A percentile compares a stretch with the other conserved stretches of the same genome.
Conservation (phyloP, 768 basidiomycete species). For the Pulveroboletus frians region DNA sequence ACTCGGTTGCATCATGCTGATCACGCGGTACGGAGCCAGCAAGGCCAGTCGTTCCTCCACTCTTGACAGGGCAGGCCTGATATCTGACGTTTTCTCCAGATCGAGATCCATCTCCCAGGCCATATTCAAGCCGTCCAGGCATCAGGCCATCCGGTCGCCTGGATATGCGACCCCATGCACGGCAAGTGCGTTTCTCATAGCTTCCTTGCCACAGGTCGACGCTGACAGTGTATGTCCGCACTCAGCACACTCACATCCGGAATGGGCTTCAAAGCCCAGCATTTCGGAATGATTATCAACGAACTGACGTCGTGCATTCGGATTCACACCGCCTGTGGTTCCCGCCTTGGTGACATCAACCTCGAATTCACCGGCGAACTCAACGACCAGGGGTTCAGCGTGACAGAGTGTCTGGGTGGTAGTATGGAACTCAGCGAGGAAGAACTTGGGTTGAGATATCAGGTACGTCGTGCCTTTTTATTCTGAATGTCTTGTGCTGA, state of each 20-base stretch:
- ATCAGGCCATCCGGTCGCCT: conserved; percentile 82
- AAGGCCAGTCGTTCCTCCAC: conserved; percentile 47
- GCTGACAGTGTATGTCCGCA: background rate
- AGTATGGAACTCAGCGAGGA: conserved; percentile 93
- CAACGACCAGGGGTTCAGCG: conserved; percentile 85
- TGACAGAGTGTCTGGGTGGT: conserved; percentile 95
- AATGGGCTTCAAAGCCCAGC: conserved; percentile 81
- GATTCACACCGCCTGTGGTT: conserved; percentile 71
- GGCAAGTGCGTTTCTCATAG: conserved; percentile 68
- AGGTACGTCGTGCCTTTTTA: conserved; percentile 40
- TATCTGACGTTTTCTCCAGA: conserved; percentile 37
- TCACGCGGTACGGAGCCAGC: conserved; percentile 87
- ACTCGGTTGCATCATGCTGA: conserved; percentile 78
- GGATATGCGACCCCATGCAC: conserved; percentile 98
- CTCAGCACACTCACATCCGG: conserved; percentile 76
- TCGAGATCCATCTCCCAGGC: conserved; percentile 64
- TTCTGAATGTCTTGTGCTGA: background rate
- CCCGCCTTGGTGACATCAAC: conserved; percentile 77
- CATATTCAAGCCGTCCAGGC: conserved; percentile 80
- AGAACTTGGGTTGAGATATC: conserved; percentile 84
- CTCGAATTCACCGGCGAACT: conserved; percentile 92
- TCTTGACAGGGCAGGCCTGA: background rate
- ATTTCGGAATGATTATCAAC: conserved; percentile 83
- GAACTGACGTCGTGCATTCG: conserved; percentile 80
- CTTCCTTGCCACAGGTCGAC: background rate